Percentiles rank a stretch among this genome's conserved stretches.
phyloP scores from a whole-genome alignment of 2,329 filamentous ascomycete genomes.

The Botryotinia convoluta region DNA sequence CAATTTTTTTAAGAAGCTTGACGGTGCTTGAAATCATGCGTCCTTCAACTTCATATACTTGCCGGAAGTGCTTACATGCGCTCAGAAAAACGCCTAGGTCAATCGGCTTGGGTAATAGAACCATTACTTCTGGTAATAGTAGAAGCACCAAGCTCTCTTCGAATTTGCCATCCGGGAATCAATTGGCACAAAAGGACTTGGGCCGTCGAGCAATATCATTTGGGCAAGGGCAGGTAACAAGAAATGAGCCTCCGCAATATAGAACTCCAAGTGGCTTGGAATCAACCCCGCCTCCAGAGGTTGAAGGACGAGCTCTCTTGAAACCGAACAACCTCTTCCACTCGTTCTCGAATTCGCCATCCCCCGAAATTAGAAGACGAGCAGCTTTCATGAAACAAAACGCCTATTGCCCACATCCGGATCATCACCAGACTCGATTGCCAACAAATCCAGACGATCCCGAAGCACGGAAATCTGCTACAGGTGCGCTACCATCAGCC shows the following conservation, averaged over 20 bases:
- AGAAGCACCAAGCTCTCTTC: constrained; percentile 24
- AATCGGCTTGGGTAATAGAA: constrained; percentile 25
- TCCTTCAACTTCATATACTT: constrained; percentile 35
- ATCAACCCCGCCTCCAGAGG: constrained; percentile 28
- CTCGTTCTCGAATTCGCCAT: constrained; percentile 83
- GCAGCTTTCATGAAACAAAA: constrained; percentile 91
- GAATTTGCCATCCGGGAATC: constrained; percentile 21
- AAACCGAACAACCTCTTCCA: constrained; percentile 84
- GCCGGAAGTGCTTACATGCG: constrained; percentile 35
- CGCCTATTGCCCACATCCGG: constrained; percentile 88
- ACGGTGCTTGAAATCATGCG: constrained; percentile 26
- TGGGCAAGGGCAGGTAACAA: constrained; percentile 30
- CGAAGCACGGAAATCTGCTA: constrained; percentile 56
- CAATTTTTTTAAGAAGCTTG: neutral
- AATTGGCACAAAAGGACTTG: constrained; percentile 20
- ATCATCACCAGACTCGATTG: constrained; percentile 73
- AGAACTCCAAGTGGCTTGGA: constrained; percentile 28
- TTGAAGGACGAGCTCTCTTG: constrained; percentile 33
- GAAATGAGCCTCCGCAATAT: constrained; percentile 31
- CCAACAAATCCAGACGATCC: constrained; percentile 63
- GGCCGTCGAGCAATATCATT: constrained; percentile 29
- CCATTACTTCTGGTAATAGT: constrained; percentile 29
- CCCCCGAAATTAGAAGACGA: constrained; percentile 80
- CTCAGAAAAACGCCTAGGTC: constrained; percentile 30
- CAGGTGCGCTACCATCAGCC: constrained; percentile 62